Evolutionary conservation across 2,329 filamentous ascomycete genomes (phyloP).

Genomic region (Zymoseptoria ardabiliae): DNA sequence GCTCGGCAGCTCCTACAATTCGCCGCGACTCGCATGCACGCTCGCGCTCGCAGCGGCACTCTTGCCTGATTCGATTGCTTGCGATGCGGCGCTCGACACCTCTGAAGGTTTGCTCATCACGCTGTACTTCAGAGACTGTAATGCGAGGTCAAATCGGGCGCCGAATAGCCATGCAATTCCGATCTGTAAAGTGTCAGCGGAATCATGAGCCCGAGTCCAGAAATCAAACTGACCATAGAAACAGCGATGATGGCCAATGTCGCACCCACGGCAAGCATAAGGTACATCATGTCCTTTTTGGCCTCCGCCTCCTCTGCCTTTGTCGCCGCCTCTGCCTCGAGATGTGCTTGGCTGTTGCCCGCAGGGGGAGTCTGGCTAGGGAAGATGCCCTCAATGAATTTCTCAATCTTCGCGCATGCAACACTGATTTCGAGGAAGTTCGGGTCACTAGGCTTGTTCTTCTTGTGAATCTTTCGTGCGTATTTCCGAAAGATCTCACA

Average conservation of each 20-base stretch:
- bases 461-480: slow-evolving; percentile 74
- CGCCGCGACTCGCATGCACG: slow-evolving; percentile 19
- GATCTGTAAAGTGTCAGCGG: slow-evolving; percentile 48
- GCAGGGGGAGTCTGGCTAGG: slow-evolving; percentile 63
- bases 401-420: slow-evolving; percentile 86
- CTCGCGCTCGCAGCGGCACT: slow-evolving; percentile 10
- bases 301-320: slow-evolving; percentile 47
- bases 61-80: slow-evolving; percentile 12
- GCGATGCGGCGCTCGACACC: slow-evolving; percentile 24
- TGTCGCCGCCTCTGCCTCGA: slow-evolving; percentile 52
- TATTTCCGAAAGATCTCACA: slow-evolving; percentile 78
- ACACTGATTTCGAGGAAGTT: slow-evolving; percentile 89
- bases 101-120: slow-evolving; percentile 31
- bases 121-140: slow-evolving; percentile 47
- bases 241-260: slow-evolving; percentile 65
- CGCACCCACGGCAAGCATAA: slow-evolving; percentile 58
- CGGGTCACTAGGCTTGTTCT: slow-evolving; percentile 89
- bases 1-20: slow-evolving; percentile 17
- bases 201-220: neutral
- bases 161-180: slow-evolving; percentile 71
- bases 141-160: slow-evolving; percentile 70
- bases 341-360: slow-evolving; percentile 24
- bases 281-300: slow-evolving; percentile 51
- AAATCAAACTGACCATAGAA: slow-evolving; percentile 62
- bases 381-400: slow-evolving; percentile 92